Conservation (phyloP, 2,329 filamentous ascomycete genomes). For the Cyanodermella asteris region DNA sequence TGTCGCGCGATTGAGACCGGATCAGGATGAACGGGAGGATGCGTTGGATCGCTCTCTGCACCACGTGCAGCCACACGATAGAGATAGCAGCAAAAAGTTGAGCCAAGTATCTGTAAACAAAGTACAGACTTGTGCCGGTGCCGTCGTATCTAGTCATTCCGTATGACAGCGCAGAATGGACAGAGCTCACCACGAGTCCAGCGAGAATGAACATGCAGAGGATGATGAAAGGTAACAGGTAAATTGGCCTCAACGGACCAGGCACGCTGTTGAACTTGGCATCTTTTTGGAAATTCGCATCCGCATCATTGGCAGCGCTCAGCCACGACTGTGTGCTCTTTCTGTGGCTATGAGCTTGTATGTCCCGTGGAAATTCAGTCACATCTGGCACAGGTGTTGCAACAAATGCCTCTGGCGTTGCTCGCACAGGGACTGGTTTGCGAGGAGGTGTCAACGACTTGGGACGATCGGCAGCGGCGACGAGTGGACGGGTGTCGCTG, state of each 20-base stretch:
- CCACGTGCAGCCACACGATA: constrained; percentile 54
- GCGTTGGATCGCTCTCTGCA: constrained; percentile 54
- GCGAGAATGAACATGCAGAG: constrained; percentile 48
- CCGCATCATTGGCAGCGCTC: too few species aligned
- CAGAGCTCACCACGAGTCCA: constrained; percentile 48
- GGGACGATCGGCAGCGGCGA: too few species aligned
- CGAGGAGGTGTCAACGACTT: too few species aligned
- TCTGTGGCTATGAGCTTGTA: too few species aligned
- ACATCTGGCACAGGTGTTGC: too few species aligned
- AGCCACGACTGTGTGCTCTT: too few species aligned
- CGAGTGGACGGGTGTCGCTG: too few species aligned
- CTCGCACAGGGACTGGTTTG: too few species aligned
- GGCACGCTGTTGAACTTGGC: constrained; percentile 48
- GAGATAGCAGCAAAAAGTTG: constrained; percentile 51
- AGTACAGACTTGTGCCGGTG: constrained; percentile 55
- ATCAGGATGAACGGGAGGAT: constrained; percentile 60
- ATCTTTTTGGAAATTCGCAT: constrained; percentile 12
- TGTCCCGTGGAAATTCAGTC: too few species aligned
- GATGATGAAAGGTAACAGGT: constrained; percentile 37
- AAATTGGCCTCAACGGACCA: constrained; percentile 42
- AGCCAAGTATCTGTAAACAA: constrained; percentile 68
- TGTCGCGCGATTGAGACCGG: constrained; percentile 37
- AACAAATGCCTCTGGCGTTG: too few species aligned
- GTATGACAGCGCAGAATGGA: constrained; percentile 39
- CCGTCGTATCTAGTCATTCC: constrained; percentile 48